Evolutionary conservation across 2,329 filamentous ascomycete genomes (phyloP), one percentile per base, ranked within the genome.

Genomic region (Fusarium incarnatum): DNA sequence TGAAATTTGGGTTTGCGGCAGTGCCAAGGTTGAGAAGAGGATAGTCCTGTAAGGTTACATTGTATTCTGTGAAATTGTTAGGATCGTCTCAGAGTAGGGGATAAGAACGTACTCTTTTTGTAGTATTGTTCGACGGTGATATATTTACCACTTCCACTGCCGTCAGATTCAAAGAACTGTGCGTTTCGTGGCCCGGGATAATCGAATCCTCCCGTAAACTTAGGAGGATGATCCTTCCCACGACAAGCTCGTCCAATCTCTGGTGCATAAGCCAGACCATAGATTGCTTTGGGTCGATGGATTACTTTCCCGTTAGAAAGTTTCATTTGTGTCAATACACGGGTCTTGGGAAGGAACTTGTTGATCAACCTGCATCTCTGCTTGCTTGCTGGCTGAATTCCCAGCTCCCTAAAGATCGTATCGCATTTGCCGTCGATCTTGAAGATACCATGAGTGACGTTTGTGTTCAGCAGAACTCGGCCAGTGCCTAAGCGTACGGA

Each of bases 21-120:
- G 79, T 87, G 4, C 91, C 92, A 13, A 91, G 83, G 74, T 94
- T 94, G 67, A 94, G 78, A 2, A 93, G 83, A 0, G 92, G 90
- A 7, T 85, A 78, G 3, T 82, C 73, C 16, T 83, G 64, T 2
- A 81, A 64, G 0, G 47, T 73, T 2, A 79, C 56, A 0, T 70
- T 68, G 42, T 84, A 85, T 52, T 79, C 80, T 83, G 32, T 34
- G 20, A 8, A 37, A 12, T 12, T 10, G 52, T 73, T 59, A 72
- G 68, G 8, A 8, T 46, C 23, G 20, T 18, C n/a, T 11, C n/a
- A 22, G 8, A 22, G 12, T n/a, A 11, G 12, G 6, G 28, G 40
- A 47, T 28, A 22, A 15, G 13, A 28, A 30, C 52, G 5, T 79
- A 84, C 83, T 85, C 53, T 78, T 72, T 22, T 75, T 68, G 71